Evolutionary conservation across 2,329 filamentous ascomycete species (phyloP).

Genomic region (Sordariomycetes sp.): DNA sequence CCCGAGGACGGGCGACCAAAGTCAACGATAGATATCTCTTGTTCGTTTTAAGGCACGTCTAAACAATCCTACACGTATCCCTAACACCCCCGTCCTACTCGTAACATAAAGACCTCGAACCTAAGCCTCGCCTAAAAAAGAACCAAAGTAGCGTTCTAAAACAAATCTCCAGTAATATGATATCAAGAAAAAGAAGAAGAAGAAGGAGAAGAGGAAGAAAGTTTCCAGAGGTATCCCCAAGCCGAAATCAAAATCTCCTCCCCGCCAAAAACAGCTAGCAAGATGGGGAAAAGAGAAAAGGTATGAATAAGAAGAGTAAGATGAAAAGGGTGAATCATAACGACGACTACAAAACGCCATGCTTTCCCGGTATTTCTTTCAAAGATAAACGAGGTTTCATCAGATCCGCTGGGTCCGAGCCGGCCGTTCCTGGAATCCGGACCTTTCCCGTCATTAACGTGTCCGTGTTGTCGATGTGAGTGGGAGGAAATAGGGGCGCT

Average conservation of each 20-base stretch:
- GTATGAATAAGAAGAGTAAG: conserved; percentile 3
- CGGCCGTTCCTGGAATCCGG: not conserved
- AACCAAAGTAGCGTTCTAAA: not conserved
- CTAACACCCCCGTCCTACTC: not conserved
- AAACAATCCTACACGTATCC: not conserved
- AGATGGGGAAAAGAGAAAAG: too few species aligned
- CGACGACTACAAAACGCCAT: not conserved
- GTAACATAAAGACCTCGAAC: not conserved
- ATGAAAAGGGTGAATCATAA: conserved; percentile 2
- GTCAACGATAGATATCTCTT: too few species aligned
- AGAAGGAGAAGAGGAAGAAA: not conserved
- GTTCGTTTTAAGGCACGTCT: not conserved
- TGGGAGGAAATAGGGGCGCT: not conserved
- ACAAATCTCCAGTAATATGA: not conserved
- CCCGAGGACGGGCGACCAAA: too few species aligned
- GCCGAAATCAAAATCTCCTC: not conserved
- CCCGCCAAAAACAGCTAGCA: not conserved
- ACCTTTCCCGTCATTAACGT: not conserved
- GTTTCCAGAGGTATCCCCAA: not conserved
- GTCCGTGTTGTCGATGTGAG: not conserved
- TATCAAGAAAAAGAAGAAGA: not conserved
- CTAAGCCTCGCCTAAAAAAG: not conserved
- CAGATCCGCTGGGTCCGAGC: not conserved
- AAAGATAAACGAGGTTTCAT: not conserved
- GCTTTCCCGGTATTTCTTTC: not conserved